Base-by-base conservation (phyloP, 371 early-diverging fungal species). In the Mucor saturninus region DNA sequence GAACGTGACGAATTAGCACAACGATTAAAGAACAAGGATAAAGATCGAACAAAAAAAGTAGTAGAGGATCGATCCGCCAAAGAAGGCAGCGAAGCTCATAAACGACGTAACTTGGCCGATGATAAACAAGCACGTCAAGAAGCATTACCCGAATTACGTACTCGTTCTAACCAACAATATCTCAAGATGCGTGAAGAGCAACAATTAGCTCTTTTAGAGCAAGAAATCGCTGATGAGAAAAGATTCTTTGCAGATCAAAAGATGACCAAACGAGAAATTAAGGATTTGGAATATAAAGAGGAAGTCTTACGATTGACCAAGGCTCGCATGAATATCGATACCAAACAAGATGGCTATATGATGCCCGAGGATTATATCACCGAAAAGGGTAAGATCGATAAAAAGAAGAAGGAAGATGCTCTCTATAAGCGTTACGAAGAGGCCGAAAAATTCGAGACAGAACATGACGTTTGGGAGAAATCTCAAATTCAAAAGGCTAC, bases 361-460 rank as follows among this genome's bases (percentile, higher is more conserved):
- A 93, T 99, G 93, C 98, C 98, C 2, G 98, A 98, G 67, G 89
- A 90, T 69, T 93, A 94, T 54, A 88, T 91, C 54, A 95, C 95
- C 0, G 97, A 97, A 65, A 94, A 96, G 74, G 98, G 97, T 53
- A 94, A 95, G 65, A 89, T 97, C 45, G 95, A 97, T 68, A 87
- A 87, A 42, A 94, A 97, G 62, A 94, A 92, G 79, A 93, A 94
- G 66, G 93, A 95, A 54, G 83, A 86, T 8, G 94, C 89, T 2
- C 76, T 98, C 11, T 95, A 94, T 73, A 79, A 83, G 65, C 85
- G 99, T 15, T 98, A 98, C 70, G 88, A 95, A 73, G 95, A 97
- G 37, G 86, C 85, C 26, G 83, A 81, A 35, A 81, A 83, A 26
- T 91, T 93, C 69, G 85, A 94, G n/a, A 86, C 91, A 0, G 99